Conservation (phyloP, 2,329 filamentous ascomycete species). For the Exophiala calicioides region DNA sequence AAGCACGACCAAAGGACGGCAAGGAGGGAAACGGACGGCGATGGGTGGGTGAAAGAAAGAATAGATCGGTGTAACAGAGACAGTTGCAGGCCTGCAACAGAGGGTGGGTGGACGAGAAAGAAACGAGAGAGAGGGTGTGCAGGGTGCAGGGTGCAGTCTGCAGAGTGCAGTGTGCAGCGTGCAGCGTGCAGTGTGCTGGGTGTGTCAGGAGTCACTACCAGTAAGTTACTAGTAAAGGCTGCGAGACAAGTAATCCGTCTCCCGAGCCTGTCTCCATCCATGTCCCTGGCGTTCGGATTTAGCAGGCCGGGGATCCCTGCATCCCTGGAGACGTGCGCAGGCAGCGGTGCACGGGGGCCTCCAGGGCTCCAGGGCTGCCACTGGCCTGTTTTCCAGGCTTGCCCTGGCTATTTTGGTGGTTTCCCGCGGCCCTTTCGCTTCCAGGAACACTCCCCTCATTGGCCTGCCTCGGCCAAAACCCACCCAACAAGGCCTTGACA, state of each 20-base stretch:
- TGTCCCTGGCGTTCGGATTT: neutral
- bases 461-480: conserved; percentile 1
- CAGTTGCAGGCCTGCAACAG: too few species aligned
- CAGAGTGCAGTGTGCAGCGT: conserved; percentile 8
- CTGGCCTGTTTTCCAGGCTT: too few species aligned
- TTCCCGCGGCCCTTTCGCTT: neutral
- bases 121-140: neutral
- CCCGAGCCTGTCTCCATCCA: too few species aligned
- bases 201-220: too few species aligned
- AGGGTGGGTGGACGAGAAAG: neutral
- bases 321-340: neutral
- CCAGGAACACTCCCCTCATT: conserved; percentile 14
- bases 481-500: conserved; percentile 8
- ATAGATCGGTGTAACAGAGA: conserved; percentile 20
- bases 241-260: too few species aligned
- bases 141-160: conserved; percentile 2
- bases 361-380: too few species aligned
- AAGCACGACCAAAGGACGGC: conserved; percentile 22
- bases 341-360: conserved; percentile 1
- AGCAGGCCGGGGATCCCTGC: too few species aligned
- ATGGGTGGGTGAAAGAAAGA: conserved; percentile 1
- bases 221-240: too few species aligned
- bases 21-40: conserved; percentile 15
- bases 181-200: neutral
- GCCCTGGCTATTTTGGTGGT: conserved; percentile 5